These are phyloP conservation scores for Pontederia crassipes DNA, from an alignment of 176 grass and related monocot genomes.

Conservation along the genomic window DNA sequence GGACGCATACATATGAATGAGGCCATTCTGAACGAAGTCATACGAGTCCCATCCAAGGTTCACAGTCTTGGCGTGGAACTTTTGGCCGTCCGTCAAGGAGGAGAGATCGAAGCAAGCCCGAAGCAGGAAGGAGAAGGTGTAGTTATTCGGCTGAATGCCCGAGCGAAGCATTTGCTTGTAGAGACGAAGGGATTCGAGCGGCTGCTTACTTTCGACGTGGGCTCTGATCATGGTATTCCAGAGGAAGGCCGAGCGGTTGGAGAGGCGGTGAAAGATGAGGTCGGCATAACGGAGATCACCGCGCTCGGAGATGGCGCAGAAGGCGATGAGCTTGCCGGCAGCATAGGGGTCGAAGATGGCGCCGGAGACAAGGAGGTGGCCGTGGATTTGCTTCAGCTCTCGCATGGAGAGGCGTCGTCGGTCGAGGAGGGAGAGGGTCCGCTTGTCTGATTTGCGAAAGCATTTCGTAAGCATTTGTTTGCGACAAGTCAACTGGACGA, in stretches of 20 bases:
- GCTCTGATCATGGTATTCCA: conserved; percentile 46
- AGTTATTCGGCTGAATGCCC: conserved; percentile 13
- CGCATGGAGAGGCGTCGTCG: neutral
- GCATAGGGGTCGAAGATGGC: conserved; percentile 31
- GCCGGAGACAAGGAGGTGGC: conserved; percentile 23
- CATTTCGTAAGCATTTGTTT: neutral
- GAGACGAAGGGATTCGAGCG: neutral
- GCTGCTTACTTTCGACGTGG: conserved; percentile 9
- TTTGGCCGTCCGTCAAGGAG: conserved; percentile 1
- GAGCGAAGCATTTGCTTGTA: conserved; percentile 6
- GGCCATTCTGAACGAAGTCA: conserved; percentile 46
- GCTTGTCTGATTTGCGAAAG: neutral
- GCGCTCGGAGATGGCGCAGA: conserved; percentile 18
- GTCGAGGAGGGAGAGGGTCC: conserved; percentile 5
- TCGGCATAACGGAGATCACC: conserved; percentile 1
- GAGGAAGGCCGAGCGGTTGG: conserved; percentile 22
- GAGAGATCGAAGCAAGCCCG: neutral
- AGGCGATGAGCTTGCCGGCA: conserved; percentile 31
- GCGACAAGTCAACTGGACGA: too few relatives aligned
- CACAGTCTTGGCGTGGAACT: conserved; percentile 32
- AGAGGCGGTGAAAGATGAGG: conserved; percentile 32
- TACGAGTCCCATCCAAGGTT: conserved; percentile 30
- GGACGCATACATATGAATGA: conserved; percentile 49
- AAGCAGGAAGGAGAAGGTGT: conserved; percentile 12
- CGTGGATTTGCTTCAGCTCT: conserved; percentile 36